Evolutionary conservation across 1,284 basidiomycete species (phyloP).

Genomic region (Puccinia coronata): DNA sequence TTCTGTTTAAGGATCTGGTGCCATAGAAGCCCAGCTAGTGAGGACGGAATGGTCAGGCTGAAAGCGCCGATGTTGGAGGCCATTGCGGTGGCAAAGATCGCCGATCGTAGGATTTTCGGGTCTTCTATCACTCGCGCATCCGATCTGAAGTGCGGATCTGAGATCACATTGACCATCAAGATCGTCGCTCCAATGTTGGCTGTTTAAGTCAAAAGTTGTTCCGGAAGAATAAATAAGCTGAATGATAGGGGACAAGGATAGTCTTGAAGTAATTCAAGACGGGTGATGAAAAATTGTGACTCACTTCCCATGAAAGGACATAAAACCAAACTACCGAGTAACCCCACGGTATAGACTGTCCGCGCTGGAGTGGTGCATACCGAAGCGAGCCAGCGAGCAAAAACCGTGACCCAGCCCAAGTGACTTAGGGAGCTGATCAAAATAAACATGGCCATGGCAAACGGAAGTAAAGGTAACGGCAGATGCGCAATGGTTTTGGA

Average conservation of each 20-base stretch:
- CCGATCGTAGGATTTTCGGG: constrained; percentile 17
- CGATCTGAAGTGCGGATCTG: neutral
- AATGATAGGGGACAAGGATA: too few species aligned
- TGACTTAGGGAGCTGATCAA: constrained; percentile 80
- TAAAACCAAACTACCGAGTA: constrained; percentile 56
- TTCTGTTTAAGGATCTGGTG: constrained; percentile 35
- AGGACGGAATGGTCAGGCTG: constrained; percentile 45
- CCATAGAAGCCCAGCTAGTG: constrained; percentile 41
- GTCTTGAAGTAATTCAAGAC: neutral
- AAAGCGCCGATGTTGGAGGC: constrained; percentile 44
- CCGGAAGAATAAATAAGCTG: neutral
- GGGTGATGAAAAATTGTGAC: constrained; percentile 72
- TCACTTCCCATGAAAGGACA: constrained; percentile 63
- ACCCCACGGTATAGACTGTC: constrained; percentile 35
- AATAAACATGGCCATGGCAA: constrained; percentile 93
- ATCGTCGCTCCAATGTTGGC: constrained; percentile 87
- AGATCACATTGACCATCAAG: constrained; percentile 70
- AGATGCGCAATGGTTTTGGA: constrained; percentile 70
- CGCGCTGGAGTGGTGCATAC: constrained; percentile 57
- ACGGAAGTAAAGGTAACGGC: constrained; percentile 80
- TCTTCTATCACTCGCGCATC: neutral
- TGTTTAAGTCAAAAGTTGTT: neutral
- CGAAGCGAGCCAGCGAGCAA: constrained; percentile 69
- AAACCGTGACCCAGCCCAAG: constrained; percentile 88
- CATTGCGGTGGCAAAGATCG: constrained; percentile 33